Evolutionary conservation across 2,329 filamentous ascomycete genomes (phyloP).

Genomic region (Aspergillus luchuensis): DNA sequence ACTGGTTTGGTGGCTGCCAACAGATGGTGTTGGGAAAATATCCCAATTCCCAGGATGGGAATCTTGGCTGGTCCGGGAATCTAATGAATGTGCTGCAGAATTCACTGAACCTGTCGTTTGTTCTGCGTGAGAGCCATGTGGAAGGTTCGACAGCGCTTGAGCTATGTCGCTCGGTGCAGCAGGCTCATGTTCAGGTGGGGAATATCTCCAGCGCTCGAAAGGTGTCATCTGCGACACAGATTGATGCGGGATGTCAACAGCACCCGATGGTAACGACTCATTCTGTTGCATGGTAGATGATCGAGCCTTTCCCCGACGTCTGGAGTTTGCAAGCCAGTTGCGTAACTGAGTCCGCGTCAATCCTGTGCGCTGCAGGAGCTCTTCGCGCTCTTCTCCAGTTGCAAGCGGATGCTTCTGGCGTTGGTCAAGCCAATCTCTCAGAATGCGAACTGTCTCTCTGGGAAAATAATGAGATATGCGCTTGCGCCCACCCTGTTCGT

Average conservation of each 20-base stretch:
- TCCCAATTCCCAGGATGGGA: background rate
- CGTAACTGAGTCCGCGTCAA: background rate
- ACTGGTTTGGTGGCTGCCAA: background rate
- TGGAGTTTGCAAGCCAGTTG: background rate
- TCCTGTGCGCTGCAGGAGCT: background rate
- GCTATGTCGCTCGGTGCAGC: slow-evolving; percentile 60
- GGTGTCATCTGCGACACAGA: slow-evolving; percentile 47
- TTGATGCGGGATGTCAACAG: background rate
- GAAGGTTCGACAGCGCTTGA: slow-evolving; percentile 48
- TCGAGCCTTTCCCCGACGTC: background rate
- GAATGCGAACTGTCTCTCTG: background rate
- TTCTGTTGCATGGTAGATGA: background rate
- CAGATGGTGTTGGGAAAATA: background rate
- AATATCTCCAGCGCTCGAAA: slow-evolving; percentile 63
- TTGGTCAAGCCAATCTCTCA: background rate
- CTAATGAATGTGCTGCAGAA: background rate
- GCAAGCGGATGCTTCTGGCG: background rate
- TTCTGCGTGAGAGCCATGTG: background rate
- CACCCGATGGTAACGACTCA: background rate
- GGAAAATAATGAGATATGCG: no score
- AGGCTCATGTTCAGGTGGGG: slow-evolving; percentile 64
- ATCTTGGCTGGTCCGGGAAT: background rate
- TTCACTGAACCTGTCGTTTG: slow-evolving; percentile 17
- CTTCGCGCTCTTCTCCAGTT: background rate
- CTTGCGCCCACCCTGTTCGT: no score